These are phyloP conservation scores for Hygrocybe coccinea DNA, from an alignment of 768 basidiomycete species.

Conservation along the genomic window DNA sequence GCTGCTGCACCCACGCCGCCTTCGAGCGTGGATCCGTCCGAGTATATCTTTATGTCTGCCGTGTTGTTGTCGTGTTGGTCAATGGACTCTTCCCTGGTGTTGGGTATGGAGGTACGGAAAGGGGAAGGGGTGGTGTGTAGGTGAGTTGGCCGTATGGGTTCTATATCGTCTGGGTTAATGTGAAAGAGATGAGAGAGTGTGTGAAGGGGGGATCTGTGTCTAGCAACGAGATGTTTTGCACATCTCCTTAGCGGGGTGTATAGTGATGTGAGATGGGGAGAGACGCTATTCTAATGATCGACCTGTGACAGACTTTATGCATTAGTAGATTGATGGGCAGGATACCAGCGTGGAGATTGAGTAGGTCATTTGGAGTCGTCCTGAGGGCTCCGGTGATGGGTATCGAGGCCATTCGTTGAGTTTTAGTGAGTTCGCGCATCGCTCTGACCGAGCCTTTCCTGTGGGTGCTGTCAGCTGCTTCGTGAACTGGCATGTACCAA, in stretches of 20 bases:
- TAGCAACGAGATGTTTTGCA: constrained; percentile 5
- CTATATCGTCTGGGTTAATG: constrained; percentile 7
- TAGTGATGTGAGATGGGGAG: constrained; percentile 20
- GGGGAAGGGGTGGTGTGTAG: not conserved
- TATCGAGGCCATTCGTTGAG: constrained; percentile 8
- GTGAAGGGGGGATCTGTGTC: constrained; percentile 9
- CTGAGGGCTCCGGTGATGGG: constrained; percentile 21
- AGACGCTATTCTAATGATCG: constrained; percentile 17
- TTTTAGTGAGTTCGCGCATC: not conserved
- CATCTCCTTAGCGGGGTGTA: constrained; percentile 3
- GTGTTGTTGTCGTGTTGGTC: not conserved
- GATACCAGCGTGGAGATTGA: constrained; percentile 21
- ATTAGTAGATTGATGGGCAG: constrained; percentile 17
- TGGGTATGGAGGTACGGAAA: not conserved
- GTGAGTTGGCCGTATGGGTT: not conserved
- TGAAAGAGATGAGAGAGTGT: constrained; percentile 6
- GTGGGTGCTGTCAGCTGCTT: not conserved
- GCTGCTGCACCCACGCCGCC: constrained; percentile 6
- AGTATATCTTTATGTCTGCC: constrained; percentile 3
- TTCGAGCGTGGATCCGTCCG: constrained; percentile 7
- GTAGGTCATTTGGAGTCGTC: constrained; percentile 14
- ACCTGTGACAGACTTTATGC: constrained; percentile 12
- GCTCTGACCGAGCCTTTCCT: not conserved
- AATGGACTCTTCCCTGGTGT: not conserved
- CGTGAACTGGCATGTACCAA: not conserved